Percentiles rank a stretch among this genome's conserved stretches.
phyloP scores from a whole-genome alignment of 139 green algal species.

The Chlamydomonas schloesseri region DNA sequence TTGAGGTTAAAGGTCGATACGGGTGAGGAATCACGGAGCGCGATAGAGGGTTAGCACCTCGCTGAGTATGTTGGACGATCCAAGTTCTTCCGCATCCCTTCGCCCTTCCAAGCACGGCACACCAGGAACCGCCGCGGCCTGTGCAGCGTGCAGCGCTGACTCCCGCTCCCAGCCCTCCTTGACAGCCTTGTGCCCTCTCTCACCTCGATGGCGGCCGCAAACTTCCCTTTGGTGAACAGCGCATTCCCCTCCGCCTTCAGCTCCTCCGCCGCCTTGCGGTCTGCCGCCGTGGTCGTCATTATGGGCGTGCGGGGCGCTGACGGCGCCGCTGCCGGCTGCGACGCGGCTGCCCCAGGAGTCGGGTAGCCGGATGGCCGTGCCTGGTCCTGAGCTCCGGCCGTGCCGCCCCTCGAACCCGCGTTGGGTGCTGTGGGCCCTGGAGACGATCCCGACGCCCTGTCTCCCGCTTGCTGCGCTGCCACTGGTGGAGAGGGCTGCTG shows the following conservation, averaged over 20 bases:
- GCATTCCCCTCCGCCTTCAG: conserved; percentile 62
- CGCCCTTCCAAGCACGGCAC: no score
- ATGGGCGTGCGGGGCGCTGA: background rate
- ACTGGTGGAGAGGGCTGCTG: no score
- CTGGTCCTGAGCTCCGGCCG: no score
- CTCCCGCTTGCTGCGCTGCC: no score
- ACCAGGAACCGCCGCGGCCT: no score
- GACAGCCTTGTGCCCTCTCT: background rate
- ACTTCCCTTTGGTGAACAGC: conserved; percentile 65
- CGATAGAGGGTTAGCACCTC: no score
- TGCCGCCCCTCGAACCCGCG: no score
- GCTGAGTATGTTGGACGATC: no score
- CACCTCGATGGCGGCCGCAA: conserved; percentile 55
- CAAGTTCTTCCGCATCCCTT: no score
- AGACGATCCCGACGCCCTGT: background rate
- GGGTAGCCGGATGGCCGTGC: background rate
- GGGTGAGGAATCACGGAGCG: no score
- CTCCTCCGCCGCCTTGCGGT: conserved; percentile 41
- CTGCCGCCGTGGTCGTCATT: conserved; percentile 22
- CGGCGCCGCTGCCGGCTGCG: background rate
- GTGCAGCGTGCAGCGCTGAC: no score
- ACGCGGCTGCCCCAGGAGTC: background rate
- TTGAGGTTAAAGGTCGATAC: no score
- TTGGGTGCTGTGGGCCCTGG: background rate
- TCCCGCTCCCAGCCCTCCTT: background rate